Conservation (phyloP, 441 rosid genomes). For the Arabidopsis hybrid region DNA sequence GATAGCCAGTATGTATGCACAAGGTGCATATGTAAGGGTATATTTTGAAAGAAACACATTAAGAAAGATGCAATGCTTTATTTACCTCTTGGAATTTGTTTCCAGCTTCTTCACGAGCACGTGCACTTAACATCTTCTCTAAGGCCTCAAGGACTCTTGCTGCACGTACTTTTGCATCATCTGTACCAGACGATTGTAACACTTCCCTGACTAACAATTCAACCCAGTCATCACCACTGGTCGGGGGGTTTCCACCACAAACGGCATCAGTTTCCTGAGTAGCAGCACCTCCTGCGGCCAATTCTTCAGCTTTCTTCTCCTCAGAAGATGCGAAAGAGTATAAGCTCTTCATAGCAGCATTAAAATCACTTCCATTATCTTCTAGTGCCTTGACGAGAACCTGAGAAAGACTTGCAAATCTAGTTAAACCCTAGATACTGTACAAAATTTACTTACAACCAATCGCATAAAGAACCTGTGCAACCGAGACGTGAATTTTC, state of each 20-base stretch:
- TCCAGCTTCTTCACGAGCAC: constrained; percentile 49
- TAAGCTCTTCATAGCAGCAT: constrained; percentile 72
- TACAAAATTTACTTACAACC: neutral
- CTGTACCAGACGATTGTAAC: constrained; percentile 61
- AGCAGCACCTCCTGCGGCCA: constrained; percentile 30
- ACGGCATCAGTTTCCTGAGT: constrained; percentile 41
- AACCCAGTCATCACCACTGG: constrained; percentile 83
- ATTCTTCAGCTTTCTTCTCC: constrained; percentile 42
- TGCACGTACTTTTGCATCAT: constrained; percentile 81
- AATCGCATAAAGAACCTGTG: neutral
- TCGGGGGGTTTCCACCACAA: constrained; percentile 50
- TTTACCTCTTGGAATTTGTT: constrained; percentile 55
- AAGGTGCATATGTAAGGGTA: neutral
- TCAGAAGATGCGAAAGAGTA: constrained; percentile 58
- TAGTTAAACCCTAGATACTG: constrained; percentile 5
- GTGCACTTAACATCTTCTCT: constrained; percentile 57
- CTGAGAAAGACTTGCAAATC: constrained; percentile 45
- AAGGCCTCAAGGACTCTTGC: constrained; percentile 60
- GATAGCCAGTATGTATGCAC: constrained; percentile 6
- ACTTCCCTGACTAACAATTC: constrained; percentile 77
- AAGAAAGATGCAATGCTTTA: constrained; percentile 10
- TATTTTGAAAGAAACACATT: neutral
- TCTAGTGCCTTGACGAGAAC: constrained; percentile 75
- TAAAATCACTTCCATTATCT: constrained; percentile 75
- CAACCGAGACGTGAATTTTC: neutral